Conservation (phyloP, 768 basidiomycete genomes). For the Agrocybe praecox region DNA sequence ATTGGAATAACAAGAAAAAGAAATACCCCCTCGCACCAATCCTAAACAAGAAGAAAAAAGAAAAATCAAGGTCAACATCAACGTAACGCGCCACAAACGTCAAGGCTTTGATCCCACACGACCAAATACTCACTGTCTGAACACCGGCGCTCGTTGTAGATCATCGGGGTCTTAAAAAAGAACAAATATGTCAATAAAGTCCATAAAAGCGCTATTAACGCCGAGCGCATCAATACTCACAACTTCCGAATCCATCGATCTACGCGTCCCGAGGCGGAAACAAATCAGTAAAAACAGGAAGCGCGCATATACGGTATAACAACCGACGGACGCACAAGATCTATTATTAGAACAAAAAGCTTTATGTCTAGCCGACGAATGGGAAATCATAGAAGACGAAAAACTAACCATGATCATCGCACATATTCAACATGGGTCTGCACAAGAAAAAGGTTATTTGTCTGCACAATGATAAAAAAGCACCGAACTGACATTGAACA, state of each 20-base stretch:
- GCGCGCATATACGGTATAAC: not conserved
- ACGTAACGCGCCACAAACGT: not conserved
- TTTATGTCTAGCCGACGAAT: not conserved
- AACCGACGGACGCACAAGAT: conserved; percentile 38
- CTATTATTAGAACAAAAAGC: conserved; percentile 23
- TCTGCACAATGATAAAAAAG: not conserved
- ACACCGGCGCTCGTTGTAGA: conserved; percentile 72
- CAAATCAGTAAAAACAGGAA: not conserved
- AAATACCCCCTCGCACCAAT: conserved; percentile 89
- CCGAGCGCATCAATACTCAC: conserved; percentile 40
- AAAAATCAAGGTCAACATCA: not conserved
- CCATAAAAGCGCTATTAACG: too few species aligned
- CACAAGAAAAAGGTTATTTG: not conserved
- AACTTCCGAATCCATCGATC: conserved; percentile 87
- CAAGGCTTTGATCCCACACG: too few species aligned
- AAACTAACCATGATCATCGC: conserved; percentile 72
- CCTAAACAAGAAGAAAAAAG: conserved; percentile 34
- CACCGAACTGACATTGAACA: conserved; percentile 73
- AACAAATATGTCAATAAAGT: not conserved
- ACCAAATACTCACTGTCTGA: conserved; percentile 68
- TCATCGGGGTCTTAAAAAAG: conserved; percentile 72
- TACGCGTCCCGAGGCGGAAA: not conserved
- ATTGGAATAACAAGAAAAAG: conserved; percentile 93
- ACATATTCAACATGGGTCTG: conserved; percentile 89
- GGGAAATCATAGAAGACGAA: not conserved